These are phyloP conservation scores for Licmophora abbreviata DNA, from an alignment of 108 stramenopile species.

Conservation along the genomic window DNA sequence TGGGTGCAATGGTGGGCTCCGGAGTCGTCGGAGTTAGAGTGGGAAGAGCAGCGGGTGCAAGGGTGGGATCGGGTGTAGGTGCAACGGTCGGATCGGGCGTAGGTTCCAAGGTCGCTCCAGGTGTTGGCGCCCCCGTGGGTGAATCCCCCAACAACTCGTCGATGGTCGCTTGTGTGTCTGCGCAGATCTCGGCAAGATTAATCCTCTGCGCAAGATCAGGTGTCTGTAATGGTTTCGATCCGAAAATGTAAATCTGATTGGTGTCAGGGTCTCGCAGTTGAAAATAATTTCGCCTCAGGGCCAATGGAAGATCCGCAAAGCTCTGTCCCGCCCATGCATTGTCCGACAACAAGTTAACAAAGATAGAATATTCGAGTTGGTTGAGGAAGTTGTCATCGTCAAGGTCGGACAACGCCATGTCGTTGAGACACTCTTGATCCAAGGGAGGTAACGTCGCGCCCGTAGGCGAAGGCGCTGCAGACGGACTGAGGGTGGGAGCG, in stretches of 20 bases:
- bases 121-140: background rate
- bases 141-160: background rate
- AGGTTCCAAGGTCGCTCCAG: constrained; percentile 1
- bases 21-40: background rate
- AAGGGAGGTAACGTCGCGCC: no score
- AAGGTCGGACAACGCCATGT: constrained; percentile 25
- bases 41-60: background rate
- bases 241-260: constrained; percentile 17
- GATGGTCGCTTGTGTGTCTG: constrained; percentile 4
- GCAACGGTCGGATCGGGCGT: background rate
- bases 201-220: constrained; percentile 12
- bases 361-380: constrained; percentile 26
- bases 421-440: no score
- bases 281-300: constrained; percentile 15
- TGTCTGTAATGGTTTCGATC: constrained; percentile 17
- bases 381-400: constrained; percentile 14
- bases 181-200: constrained; percentile 16
- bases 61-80: background rate
- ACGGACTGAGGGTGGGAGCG: no score
- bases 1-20: background rate
- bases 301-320: constrained; percentile 11
- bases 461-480: no score
- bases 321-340: constrained; percentile 8
- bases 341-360: constrained; percentile 25
- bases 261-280: background rate